Percentiles rank a stretch among this genome's conserved stretches.
Evolutionary conservation across 495 filamentous ascomycete species (phyloP).

Genomic region (Aspergillus steynii): DNA sequence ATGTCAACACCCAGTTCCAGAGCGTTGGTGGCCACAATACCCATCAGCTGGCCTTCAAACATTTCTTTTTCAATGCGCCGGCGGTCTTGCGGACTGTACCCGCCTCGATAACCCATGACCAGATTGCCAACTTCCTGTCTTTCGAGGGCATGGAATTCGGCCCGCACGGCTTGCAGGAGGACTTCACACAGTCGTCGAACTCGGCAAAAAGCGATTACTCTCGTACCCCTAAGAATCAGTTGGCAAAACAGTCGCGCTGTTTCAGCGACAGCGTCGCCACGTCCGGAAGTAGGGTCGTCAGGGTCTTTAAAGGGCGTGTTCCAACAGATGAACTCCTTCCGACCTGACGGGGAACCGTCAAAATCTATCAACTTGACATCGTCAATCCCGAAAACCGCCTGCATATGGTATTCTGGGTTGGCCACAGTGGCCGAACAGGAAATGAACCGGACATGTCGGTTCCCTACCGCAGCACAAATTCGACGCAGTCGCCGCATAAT

Average conservation of each 20-base stretch:
- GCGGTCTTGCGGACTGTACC: slow-evolving; percentile 93
- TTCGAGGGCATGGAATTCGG: slow-evolving; percentile 71
- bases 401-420: slow-evolving; percentile 91
- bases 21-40: slow-evolving; percentile 91
- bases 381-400: slow-evolving; percentile 87
- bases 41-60: slow-evolving; percentile 93
- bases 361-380: slow-evolving; percentile 78
- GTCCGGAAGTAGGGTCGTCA: slow-evolving; percentile 78
- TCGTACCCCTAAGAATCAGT: slow-evolving; percentile 81
- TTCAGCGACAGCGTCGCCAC: slow-evolving; percentile 80
- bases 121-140: slow-evolving; percentile 70
- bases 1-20: slow-evolving; percentile 96
- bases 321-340: slow-evolving; percentile 97
- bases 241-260: slow-evolving; percentile 88
- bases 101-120: slow-evolving; percentile 95
- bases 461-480: slow-evolving; percentile 90
- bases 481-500: slow-evolving; percentile 90
- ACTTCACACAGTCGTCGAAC: slow-evolving; percentile 86
- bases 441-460: slow-evolving; percentile 85
- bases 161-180: slow-evolving; percentile 75
- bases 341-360: slow-evolving; percentile 89
- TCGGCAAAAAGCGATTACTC: slow-evolving; percentile 92
- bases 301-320: slow-evolving; percentile 96
- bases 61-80: slow-evolving; percentile 91
- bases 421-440: slow-evolving; percentile 97